These are phyloP conservation scores for Rosa chinensis DNA, from an alignment of 306 rosid species.

Conservation along the genomic window DNA sequence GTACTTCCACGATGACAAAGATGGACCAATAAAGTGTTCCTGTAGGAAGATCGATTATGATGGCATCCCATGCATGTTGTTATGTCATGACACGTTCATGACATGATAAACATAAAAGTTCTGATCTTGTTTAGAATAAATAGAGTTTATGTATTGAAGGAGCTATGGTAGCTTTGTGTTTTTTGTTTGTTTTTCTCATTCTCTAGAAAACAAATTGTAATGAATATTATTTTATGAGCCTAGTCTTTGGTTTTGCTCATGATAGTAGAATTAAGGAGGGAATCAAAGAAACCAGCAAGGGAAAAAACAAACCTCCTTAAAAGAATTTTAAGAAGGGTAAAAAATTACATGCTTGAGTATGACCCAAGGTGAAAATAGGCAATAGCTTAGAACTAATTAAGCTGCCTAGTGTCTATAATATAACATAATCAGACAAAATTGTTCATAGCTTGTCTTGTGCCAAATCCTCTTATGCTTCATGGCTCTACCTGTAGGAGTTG, in stretches of 20 bases:
- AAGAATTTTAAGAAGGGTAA: background rate
- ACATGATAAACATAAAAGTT: background rate
- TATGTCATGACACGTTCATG: no score
- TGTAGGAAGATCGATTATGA: no score
- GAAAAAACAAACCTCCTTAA: constrained; percentile 10
- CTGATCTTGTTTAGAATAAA: background rate
- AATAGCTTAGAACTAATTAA: background rate
- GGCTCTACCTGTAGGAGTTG: constrained; percentile 12
- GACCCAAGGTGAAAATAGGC: background rate
- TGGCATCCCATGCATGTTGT: no score
- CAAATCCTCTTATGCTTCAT: background rate
- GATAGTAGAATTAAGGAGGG: constrained; percentile 1
- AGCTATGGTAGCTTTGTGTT: background rate
- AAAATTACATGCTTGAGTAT: background rate
- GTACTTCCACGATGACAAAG: no score
- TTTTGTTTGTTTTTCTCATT: background rate
- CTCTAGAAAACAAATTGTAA: background rate
- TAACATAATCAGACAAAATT: background rate
- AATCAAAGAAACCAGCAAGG: background rate
- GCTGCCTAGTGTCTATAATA: background rate
- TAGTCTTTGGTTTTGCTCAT: background rate
- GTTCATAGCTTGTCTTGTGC: background rate
- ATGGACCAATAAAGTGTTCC: no score
- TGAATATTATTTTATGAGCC: background rate
- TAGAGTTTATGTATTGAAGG: background rate